Evolutionary conservation across 805 yeast genomes (phyloP), one percentile per base, ranked within the genome.

Genomic region (Lachancea mirantina): DNA sequence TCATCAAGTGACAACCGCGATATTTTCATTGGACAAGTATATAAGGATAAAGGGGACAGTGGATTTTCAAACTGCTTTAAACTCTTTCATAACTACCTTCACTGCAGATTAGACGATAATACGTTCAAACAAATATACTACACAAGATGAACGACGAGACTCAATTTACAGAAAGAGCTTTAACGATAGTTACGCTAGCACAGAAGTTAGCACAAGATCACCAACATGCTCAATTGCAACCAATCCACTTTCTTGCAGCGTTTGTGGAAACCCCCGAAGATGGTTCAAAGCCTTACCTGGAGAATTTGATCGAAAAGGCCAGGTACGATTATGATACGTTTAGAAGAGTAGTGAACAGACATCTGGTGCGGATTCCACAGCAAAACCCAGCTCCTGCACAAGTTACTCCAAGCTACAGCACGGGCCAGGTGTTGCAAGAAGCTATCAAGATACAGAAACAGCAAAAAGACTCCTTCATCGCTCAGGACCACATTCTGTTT

Each of bases 131-230:
- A n/a, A n/a, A n/a, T n/a, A n/a, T n/a, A n/a, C n/a, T n/a, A n/a
- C n/a, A n/a, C n/a, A 43, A 25, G 13, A 56, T 49, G 53, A 64
- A 63, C 66, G 68, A 65, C 49, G 64, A 64, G 45, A 56, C 88
- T 38, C 88, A 84, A 68, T 83, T 84, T 47, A 92, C 98, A 41
- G 97, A 92, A 58, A 83, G 92, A 58, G 97, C 96, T 26, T 73
- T 85, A 49, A 77, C 72, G 34, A 74, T 89, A 40, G 68, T 92
- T 31, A 80, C 83, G 46, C 68, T 74, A 49, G 94, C 97, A 34
- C 74, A 77, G 38, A 74, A 80, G 53, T 61, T 92, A 40, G 95
- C 96, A 25, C 72, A 76, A 50, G 94, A 85, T 45, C 85, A 84
- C 52, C 70, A 81, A 31, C 87, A 92, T 60, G 68, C 89, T 6